Evolutionary conservation across 768 basidiomycete genomes (phyloP).

Genomic region (Tricholomella constricta): DNA sequence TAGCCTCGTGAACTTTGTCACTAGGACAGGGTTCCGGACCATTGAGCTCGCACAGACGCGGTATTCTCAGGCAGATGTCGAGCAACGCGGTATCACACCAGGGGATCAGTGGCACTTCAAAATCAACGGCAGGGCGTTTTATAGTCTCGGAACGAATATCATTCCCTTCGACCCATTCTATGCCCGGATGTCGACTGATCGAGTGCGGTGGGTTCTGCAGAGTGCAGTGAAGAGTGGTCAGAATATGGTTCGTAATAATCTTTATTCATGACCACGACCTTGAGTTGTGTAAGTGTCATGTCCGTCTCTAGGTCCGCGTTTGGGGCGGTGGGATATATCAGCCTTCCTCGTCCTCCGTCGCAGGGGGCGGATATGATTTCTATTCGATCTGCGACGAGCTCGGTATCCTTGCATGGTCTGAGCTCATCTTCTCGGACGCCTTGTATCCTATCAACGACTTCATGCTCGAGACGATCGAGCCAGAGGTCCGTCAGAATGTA

Average conservation of each 20-base stretch:
- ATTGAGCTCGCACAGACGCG: constrained; percentile 52
- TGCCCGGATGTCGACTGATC: constrained; percentile 47
- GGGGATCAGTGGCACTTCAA: constrained; percentile 65
- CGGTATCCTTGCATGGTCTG: constrained; percentile 62
- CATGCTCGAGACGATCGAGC: constrained; percentile 49
- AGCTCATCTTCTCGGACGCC: constrained; percentile 60
- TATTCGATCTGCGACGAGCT: constrained; percentile 61
- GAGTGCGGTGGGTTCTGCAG: constrained; percentile 57
- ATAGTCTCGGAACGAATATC: constrained; percentile 56
- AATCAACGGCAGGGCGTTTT: constrained; percentile 59
- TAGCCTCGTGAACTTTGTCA: constrained; percentile 37
- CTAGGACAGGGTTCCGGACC: constrained; percentile 60
- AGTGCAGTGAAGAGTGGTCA: constrained; percentile 56
- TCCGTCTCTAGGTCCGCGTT: constrained; percentile 46
- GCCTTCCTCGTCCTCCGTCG: constrained; percentile 39
- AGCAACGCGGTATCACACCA: constrained; percentile 51
- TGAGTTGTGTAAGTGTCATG: background rate
- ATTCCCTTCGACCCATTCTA: constrained; percentile 67
- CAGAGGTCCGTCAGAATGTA: constrained; percentile 60
- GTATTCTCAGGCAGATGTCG: constrained; percentile 47
- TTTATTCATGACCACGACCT: background rate
- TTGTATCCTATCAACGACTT: constrained; percentile 58
- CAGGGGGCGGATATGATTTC: constrained; percentile 54
- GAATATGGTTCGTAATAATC: constrained; percentile 49
- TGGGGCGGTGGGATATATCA: constrained; percentile 63